Base-by-base conservation (phyloP, 2,329 filamentous ascomycete genomes). In the Bipolaris bicolor region DNA sequence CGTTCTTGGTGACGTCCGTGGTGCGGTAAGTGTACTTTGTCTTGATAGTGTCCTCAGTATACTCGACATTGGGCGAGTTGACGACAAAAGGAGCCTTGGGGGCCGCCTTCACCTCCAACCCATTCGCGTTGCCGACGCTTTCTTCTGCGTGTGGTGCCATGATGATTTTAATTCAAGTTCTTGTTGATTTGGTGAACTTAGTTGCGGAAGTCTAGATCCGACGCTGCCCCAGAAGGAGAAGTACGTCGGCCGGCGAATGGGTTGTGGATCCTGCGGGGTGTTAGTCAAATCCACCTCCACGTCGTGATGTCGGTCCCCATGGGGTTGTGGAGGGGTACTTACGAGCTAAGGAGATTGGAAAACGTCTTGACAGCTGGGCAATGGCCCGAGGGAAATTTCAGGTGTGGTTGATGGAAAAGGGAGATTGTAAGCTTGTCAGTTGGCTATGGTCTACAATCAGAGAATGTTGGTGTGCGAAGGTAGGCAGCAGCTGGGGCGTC, bases 311-410 rank as follows among this genome's bases (percentile, higher is more conserved):
- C 47, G 29, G 48, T 49, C 45, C 44, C 49, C 52, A 52, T 29
- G 6, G 48, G 36, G 49, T 41, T 31, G 49, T 58, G 55, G 65
- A 57, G 61, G 64, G 59, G 62, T 58, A 82, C 92, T 79, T 86
- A 97, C 93, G 92, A 97, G 87, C 95, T 95, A 71, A 97, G 89
- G 73, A 96, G 90, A 83, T 96, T 97, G 85, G 92, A 94, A 89
- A 97, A 97, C 93, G 92, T 97, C 83, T 91, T 97, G 91, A 86
- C 89, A 88, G 83, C 84, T 77, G 76, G 77, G 74, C 76, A 74
- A 74, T 78, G 75, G 76, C 76, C 76, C 76, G 65, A 70, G 77
- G 54, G n/a, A 45, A 58, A 52, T 39, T 59, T 49, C 43, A 36
- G 57, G 57, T 66, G 58, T 55, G 57, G 43, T 55, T 45, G 55